Base-by-base conservation (phyloP, 2,329 filamentous ascomycete genomes). In the Coccinonectria pachysandricola region DNA sequence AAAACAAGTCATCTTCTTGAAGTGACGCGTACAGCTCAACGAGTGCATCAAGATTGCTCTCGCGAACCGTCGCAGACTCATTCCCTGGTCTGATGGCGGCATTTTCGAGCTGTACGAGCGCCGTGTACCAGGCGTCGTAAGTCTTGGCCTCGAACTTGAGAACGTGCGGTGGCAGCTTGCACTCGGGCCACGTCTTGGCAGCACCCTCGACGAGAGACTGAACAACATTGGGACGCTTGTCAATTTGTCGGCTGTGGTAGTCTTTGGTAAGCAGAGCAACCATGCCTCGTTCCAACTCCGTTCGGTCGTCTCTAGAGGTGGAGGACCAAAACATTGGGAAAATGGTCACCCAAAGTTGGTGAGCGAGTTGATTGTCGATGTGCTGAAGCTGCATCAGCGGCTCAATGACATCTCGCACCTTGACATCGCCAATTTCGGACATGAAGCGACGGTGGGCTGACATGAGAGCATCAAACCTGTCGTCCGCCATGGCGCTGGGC, bases 91-190 rank as follows among this genome's bases (percentile, higher is more conserved):
- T 76, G 46, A 94, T 79, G 7, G 85, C 86, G 15, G 81, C 75
- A 31, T 93, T 85, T 53, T 99, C 91, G 36, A 98, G 74, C 45
- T 91, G 87, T 9, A 80, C 77, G 12, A 93, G 70, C 9, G 84
- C 84, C n/a, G 85, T 87, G 50, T 98, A 98, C 92, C 91, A 98
- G 1, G 80, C 83, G 54, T 95, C 87, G 50, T 93, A 98, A 0
- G 85, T 94, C 52, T 83, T 84, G 12, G 86, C 88, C 30, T 92
- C 71, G 43, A 87, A 96, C 50, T 98, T 98, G 60, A 98, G 75
- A 19, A 96, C 85, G 48, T 98, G 91, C 0, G 91, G 85, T 6
- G 91, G 91, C 25, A 98, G 76, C 56, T 91, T 93, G 57, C 91
- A 92, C 12, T 83, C 72, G 0, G 91, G 88, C 59, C 71, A 82